A percentile compares a stretch with the other conserved stretches of the same genome.
Evolutionary conservation across 2,329 filamentous ascomycete species (phyloP).

Genomic region (Cladosporium halotolerans): DNA sequence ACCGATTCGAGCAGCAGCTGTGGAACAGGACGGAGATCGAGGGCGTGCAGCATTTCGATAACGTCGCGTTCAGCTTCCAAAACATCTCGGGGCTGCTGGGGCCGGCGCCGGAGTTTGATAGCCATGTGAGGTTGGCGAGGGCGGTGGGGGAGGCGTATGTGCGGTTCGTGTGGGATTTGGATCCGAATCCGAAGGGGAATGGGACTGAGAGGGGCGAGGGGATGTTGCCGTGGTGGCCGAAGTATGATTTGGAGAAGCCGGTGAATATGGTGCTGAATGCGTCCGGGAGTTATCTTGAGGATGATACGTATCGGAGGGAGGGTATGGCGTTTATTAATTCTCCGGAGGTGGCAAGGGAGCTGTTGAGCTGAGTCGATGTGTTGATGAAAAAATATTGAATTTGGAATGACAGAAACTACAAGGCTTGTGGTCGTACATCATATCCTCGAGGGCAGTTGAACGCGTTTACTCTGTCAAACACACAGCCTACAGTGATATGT

Average conservation of each 20-base stretch:
- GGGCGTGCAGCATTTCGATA: slow-evolving; percentile 44
- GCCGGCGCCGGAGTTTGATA: slow-evolving; percentile 35
- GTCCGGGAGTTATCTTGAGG: slow-evolving; percentile 39
- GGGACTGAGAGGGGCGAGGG: slow-evolving; percentile 15
- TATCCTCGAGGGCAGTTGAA: no score
- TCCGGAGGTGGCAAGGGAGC: not conserved
- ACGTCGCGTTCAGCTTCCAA: slow-evolving; percentile 48
- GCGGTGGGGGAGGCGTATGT: slow-evolving; percentile 39
- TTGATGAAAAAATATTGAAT: not conserved
- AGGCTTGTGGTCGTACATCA: no score
- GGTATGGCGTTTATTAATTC: slow-evolving; percentile 41
- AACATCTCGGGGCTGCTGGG: slow-evolving; percentile 46
- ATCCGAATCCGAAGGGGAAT: slow-evolving; percentile 36
- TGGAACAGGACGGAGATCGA: slow-evolving; percentile 38
- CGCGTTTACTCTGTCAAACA: no score
- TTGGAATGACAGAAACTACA: no score
- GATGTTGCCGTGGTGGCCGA: slow-evolving; percentile 38
- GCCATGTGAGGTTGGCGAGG: slow-evolving; percentile 33
- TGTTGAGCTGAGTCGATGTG: not conserved
- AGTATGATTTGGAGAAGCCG: slow-evolving; percentile 34
- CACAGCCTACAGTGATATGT: no score
- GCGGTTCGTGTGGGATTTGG: slow-evolving; percentile 38
- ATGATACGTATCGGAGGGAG: slow-evolving; percentile 44
- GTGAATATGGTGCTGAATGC: slow-evolving; percentile 44
- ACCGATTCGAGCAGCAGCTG: slow-evolving; percentile 45